These are phyloP conservation scores for Backusella liffmaniae DNA, from an alignment of 192 early-diverging fungal genomes.

Conservation along the genomic window DNA sequence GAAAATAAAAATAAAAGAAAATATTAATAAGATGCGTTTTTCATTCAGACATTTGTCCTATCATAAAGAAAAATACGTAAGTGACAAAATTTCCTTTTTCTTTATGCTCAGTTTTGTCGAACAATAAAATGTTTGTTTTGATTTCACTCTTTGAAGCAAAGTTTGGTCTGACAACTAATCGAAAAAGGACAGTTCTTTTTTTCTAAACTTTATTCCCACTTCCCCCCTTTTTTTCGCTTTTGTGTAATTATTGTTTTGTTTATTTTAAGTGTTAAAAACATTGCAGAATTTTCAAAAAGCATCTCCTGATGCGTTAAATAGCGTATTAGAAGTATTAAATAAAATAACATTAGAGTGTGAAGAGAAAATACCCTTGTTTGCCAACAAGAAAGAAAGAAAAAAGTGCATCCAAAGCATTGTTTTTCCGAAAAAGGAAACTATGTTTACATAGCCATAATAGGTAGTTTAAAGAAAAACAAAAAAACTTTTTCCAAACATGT, in stretches of 20 bases:
- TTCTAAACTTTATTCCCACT: background rate
- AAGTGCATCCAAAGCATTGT: background rate
- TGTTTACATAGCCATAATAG: constrained; percentile 3
- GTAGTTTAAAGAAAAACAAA: background rate
- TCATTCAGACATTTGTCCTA: too few relatives aligned
- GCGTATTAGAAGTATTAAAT: too few relatives aligned
- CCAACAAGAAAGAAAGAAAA: background rate
- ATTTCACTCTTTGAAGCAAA: background rate
- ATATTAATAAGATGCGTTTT: too few relatives aligned
- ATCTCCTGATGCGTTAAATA: background rate
- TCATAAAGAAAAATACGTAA: background rate
- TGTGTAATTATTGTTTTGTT: background rate
- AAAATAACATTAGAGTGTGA: too few relatives aligned
- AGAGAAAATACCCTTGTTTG: background rate
- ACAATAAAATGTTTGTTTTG: constrained; percentile 2
- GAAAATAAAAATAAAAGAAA: background rate
- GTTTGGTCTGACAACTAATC: background rate
- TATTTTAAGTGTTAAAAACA: background rate
- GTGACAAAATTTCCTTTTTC: background rate
- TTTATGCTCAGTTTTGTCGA: background rate
- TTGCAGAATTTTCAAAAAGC: background rate
- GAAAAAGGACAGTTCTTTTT: background rate
- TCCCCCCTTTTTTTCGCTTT: background rate
- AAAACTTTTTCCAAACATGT: background rate
- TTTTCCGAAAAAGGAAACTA: constrained; percentile 4